Base-by-base conservation (phyloP, 2,329 filamentous ascomycete species). In the Elsinoe arachidis region DNA sequence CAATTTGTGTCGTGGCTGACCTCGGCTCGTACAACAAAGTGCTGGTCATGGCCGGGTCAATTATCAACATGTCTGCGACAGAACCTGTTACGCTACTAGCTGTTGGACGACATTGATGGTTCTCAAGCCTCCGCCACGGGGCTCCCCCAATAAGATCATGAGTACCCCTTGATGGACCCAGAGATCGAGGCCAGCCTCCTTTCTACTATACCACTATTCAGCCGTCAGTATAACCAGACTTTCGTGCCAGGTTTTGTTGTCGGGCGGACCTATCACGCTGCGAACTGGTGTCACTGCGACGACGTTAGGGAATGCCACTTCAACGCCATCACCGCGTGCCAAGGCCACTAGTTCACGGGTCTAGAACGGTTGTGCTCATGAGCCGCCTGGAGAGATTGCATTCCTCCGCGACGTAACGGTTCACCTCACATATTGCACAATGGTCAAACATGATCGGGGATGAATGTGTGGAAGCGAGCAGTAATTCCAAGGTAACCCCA, bases 291-390 rank as follows among this genome's bases (percentile, higher is more conserved):
- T 46, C 41, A 46, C 19, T 46, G 41, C 17, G 41, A 12, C 41
- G 41, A 26, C 41, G 41, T 46, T 26, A 46, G 41, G 41, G 41
- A 19, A 46, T 46, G 41, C 41, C 41, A 46, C 46, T 17, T 26
- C 23, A 34, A 51, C 26, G 46, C 46, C 46, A 51, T 26, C 26
- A 53, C 49, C 19, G 11, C 6, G 35, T 39, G 49, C 49, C 49
- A 53, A 53, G 49, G 33, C 49, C 33, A 53, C 26, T 35, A 39
- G 49, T 39, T 39, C 14, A 38, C 34, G 34, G 49, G 49, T 53
- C 49, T 39, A 53, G 49, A 53, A 53, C 49, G 34, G 49, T 19
- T 15, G 10, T 14, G 26, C 26, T 34, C 30, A 53, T 53, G 49
- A 23, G 49, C 34, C 33, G 33, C 49, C 26, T 46, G n/a, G 12